Percentiles rank a stretch among this genome's conserved stretches.
Evolutionary conservation across 495 filamentous ascomycete species (phyloP).

Genomic region (Poronia punctata): DNA sequence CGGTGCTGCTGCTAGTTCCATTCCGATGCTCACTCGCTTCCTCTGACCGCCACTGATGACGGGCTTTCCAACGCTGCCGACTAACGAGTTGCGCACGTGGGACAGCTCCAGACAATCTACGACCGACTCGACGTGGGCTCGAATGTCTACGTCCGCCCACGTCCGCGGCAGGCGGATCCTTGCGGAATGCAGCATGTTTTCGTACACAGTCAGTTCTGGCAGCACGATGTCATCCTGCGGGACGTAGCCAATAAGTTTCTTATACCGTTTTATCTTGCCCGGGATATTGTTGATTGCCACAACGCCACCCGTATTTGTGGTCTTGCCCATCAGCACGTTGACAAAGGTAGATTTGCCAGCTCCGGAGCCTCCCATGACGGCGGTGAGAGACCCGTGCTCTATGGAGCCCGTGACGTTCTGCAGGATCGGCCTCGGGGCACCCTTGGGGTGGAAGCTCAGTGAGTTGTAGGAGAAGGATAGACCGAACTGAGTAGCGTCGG

Average conservation of each 20-base stretch:
- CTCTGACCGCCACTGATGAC: constrained; percentile 44
- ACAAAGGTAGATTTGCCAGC: constrained; percentile 47
- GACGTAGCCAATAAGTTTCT: constrained; percentile 50
- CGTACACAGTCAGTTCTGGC: constrained; percentile 44
- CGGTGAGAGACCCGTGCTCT: constrained; percentile 41
- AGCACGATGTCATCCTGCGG: constrained; percentile 47
- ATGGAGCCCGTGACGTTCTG: constrained; percentile 45
- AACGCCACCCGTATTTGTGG: constrained; percentile 32
- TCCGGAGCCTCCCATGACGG: constrained; percentile 45
- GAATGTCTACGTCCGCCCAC: constrained; percentile 32
- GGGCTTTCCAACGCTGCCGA: constrained; percentile 37
- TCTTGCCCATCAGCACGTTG: constrained; percentile 49
- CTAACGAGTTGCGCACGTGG: constrained; percentile 36
- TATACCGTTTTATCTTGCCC: constrained; percentile 39
- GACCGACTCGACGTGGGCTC: constrained; percentile 36
- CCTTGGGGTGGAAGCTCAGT: constrained; percentile 39
- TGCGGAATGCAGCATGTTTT: constrained; percentile 50
- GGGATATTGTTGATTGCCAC: constrained; percentile 43
- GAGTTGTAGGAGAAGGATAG: constrained; percentile 43
- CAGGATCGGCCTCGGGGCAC: constrained; percentile 35
- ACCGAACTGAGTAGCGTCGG: constrained; percentile 42
- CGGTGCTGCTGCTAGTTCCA: constrained; percentile 59
- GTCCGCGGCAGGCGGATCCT: constrained; percentile 38
- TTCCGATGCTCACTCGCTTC: constrained; percentile 47
- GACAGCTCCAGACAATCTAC: constrained; percentile 39